Evolutionary conservation across 1,139 yeast species (phyloP), one percentile per base, ranked within the genome.

Genomic region (Kurtzmaniella quercitrusa): DNA sequence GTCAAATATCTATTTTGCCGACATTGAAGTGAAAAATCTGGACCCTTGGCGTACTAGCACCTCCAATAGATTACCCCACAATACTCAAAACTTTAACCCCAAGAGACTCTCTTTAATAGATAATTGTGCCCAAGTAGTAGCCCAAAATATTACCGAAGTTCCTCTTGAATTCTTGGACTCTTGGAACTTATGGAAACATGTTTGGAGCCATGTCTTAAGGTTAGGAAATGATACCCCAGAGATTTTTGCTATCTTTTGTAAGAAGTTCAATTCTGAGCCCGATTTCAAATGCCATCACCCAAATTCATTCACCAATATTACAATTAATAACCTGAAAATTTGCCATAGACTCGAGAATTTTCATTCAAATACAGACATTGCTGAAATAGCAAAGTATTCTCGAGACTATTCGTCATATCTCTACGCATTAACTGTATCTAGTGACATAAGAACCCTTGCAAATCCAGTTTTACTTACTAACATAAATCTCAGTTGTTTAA

Each of bases 271-370:
- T 1, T 38, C 41, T 2, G 43, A 49, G 4, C 44, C 41, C 0
- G 47, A 48, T 1, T 69, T 70, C 44, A 49, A 52, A 34, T 58
- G 68, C 37, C 76, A 70, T 44, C 37, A 8, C 11, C 25, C 11
- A 12, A 25, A 33, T 3, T 15, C 21, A 2, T 8, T 4, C 12
- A 34, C 10, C 15, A 8, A 12, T 21, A 17, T 34, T 5, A 8
- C 19, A 4, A 18, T 36, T 16, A 21, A 36, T 11, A 25, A 21
- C 25, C 27, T 14, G 37, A 49, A 41, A 21, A 21, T 37, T 3
- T 7, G 6, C 23, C 68, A 68, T 52, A 51, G 77, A 34, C 41
- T 71, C 16, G 77, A 70, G 40, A 68, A 64, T 40, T 29, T 72
- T 3, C 68, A 66, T 47, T 50, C 55, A 16, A 70, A 70, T 43